phyloP scores from a whole-genome alignment of 768 basidiomycete genomes.

The Rhodosporidiobolus odoratus region DNA sequence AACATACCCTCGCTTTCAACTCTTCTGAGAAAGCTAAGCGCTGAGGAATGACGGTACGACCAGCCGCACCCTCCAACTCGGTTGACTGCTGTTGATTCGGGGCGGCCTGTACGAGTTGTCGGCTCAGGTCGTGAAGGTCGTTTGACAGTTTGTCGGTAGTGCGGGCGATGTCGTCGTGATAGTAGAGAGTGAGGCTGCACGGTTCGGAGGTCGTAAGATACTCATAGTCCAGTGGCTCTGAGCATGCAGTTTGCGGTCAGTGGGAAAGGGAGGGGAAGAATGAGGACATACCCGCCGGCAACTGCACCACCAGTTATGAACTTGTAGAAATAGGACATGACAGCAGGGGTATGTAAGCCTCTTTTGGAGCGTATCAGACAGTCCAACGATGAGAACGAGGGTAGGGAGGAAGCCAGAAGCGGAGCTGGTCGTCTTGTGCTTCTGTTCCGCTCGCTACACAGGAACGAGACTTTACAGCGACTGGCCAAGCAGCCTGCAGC shows the following conservation, averaged over 20 bases:
- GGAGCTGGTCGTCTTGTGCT: not conserved
- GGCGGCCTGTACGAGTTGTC: slow-evolving; percentile 1
- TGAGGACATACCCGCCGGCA: slow-evolving; percentile 13
- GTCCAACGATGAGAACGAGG: not conserved
- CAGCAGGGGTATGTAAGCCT: not conserved
- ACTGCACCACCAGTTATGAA: slow-evolving; percentile 13
- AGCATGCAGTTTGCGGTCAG: not conserved
- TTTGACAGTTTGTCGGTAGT: not conserved
- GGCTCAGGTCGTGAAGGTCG: slow-evolving; percentile 11
- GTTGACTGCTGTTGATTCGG: not conserved
- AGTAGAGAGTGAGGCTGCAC: slow-evolving; percentile 18
- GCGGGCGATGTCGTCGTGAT: slow-evolving; percentile 12
- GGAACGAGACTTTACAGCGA: too few species aligned
- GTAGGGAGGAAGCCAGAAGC: not conserved
- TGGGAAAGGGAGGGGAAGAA: not conserved
- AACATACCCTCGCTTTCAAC: slow-evolving; percentile 22
- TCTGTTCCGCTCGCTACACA: not conserved
- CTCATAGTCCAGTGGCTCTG: not conserved
- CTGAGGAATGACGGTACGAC: slow-evolving; percentile 11
- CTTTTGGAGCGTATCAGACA: not conserved
- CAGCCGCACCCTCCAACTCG: not conserved
- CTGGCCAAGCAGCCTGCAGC: too few species aligned
- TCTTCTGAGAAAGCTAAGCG: slow-evolving; percentile 26
- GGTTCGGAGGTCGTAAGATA: not conserved
- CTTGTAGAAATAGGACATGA: slow-evolving; percentile 31